Percentiles rank a stretch among this genome's conserved stretches.
Conservation (phyloP, 331 rosid genomes). For the Rhamnella rubrinervis region DNA sequence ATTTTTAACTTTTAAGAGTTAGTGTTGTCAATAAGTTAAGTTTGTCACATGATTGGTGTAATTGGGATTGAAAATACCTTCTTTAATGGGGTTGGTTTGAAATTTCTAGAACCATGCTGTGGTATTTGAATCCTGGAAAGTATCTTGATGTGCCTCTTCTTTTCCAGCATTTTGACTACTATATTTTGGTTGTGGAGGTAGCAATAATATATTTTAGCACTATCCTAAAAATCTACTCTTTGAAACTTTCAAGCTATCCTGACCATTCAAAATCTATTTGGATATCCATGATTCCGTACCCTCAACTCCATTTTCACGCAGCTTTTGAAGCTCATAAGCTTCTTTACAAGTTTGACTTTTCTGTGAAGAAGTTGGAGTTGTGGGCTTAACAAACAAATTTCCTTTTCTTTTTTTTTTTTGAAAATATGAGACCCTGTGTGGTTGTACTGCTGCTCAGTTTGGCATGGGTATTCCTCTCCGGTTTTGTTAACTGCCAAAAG, state of each 20-base stretch:
- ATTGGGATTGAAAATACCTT: not conserved
- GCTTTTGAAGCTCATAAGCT: constrained; percentile 11
- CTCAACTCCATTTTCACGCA: constrained; percentile 15
- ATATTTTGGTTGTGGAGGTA: not conserved
- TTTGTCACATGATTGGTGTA: not conserved
- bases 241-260: not conserved
- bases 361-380: constrained; percentile 27
- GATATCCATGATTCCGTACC: constrained; percentile 13
- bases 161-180: constrained; percentile 63
- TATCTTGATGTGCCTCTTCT: constrained; percentile 14
- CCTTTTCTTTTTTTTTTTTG: too few species aligned
- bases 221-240: not conserved
- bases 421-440: constrained; percentile 32
- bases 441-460: constrained; percentile 29
- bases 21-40: not conserved
- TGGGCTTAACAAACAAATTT: not conserved
- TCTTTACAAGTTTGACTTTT: constrained; percentile 6
- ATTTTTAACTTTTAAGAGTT: constrained; percentile 5
- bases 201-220: not conserved
- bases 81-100: not conserved
- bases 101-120: not conserved
- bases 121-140: constrained; percentile 5
- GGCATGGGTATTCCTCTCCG: constrained; percentile 45
- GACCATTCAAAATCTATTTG: constrained; percentile 13
- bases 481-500: constrained; percentile 39